phyloP scores from a whole-genome alignment of 768 basidiomycete genomes.

The Dacryopinax primogenitus region DNA sequence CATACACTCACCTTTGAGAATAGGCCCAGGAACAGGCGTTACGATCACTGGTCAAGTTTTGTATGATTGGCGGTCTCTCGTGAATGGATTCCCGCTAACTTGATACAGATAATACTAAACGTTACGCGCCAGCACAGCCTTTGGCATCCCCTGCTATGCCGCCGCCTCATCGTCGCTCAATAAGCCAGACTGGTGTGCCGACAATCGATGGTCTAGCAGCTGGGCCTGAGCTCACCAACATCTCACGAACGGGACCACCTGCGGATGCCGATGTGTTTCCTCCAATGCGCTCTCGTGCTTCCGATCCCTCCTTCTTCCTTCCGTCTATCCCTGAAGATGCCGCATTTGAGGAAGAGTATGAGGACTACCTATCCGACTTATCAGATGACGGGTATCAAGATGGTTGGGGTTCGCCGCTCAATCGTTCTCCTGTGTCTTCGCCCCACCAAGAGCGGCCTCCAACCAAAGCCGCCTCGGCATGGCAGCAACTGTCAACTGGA shows the following conservation, averaged over 20 bases:
- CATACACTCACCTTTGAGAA: neutral
- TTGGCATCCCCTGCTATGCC: constrained; percentile 38
- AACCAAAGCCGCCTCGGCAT: constrained; percentile 34
- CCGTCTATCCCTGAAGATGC: constrained; percentile 82
- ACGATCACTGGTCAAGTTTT: constrained; percentile 88
- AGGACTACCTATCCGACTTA: constrained; percentile 86
- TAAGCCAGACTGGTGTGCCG: constrained; percentile 63
- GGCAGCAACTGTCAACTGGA: constrained; percentile 72
- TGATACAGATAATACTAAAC: constrained; percentile 67
- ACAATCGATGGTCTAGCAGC: constrained; percentile 56
- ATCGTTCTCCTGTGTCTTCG: constrained; percentile 9
- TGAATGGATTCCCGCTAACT: constrained; percentile 3
- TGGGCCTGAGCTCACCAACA: constrained; percentile 58
- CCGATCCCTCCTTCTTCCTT: constrained; percentile 69
- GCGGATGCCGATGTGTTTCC: constrained; percentile 86
- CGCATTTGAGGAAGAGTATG: constrained; percentile 93
- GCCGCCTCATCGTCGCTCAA: constrained; percentile 61
- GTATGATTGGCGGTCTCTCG: constrained; percentile 35
- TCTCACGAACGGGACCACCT: constrained; percentile 63
- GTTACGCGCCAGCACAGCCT: constrained; percentile 50
- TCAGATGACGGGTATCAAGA: constrained; percentile 43
- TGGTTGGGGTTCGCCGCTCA: constrained; percentile 32
- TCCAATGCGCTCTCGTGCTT: constrained; percentile 74
- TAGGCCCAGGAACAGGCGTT: constrained; percentile 93
- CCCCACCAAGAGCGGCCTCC: constrained; percentile 15